Percentiles rank a stretch among this genome's conserved stretches.
Evolutionary conservation across 306 rosid genomes (phyloP).

Genomic region (Cucumis hystrix): DNA sequence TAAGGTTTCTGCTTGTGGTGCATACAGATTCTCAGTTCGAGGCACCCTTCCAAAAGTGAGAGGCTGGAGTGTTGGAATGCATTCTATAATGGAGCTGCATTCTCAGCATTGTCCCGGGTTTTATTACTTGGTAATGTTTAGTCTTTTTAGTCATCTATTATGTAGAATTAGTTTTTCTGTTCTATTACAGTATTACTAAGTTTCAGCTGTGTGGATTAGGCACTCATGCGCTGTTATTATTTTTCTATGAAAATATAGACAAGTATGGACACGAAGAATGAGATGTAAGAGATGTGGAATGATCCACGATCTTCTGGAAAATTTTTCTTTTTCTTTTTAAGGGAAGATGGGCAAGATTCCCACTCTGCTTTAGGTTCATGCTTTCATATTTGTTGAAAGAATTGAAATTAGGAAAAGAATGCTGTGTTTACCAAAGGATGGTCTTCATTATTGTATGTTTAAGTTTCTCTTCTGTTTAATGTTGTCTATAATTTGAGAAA

Average conservation of each 20-base stretch:
- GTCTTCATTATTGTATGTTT: not conserved
- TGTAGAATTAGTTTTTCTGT: not conserved
- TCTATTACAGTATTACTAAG: not conserved
- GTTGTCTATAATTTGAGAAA: not conserved
- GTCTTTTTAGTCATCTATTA: not conserved
- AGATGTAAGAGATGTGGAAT: not conserved
- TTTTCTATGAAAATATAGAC: not conserved
- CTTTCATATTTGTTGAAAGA: not conserved
- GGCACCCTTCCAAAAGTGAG: constrained; percentile 42
- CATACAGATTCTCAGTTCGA: constrained; percentile 30
- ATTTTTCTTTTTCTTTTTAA: not conserved
- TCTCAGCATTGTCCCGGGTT: constrained; percentile 57
- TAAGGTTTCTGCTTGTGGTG: constrained; percentile 2
- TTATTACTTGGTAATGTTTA: constrained; percentile 47
- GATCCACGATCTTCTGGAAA: not conserved
- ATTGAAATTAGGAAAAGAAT: not conserved
- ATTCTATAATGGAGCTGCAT: constrained; percentile 59
- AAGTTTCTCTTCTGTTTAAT: not conserved
- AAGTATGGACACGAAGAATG: not conserved
- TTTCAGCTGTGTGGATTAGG: not conserved
- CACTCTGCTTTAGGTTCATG: not conserved
- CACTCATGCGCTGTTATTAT: not conserved
- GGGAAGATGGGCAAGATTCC: not conserved
- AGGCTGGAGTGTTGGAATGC: constrained; percentile 47
- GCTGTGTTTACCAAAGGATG: not conserved